A percentile compares a stretch with the other conserved stretches of the same genome.
Evolutionary conservation across 768 basidiomycete species (phyloP).

Genomic region (Termitomyces bulborhizus): DNA sequence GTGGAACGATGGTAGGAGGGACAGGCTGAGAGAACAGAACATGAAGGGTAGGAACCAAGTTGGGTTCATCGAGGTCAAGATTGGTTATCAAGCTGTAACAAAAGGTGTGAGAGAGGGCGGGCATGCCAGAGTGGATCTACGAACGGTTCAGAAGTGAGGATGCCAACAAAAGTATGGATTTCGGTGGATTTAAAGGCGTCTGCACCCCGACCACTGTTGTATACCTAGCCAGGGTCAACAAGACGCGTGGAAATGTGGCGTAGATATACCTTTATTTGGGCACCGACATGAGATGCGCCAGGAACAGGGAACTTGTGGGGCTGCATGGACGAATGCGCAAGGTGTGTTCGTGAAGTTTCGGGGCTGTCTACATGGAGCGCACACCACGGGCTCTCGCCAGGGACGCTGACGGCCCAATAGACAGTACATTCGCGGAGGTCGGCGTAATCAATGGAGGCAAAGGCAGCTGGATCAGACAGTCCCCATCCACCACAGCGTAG

Average conservation of each 20-base stretch:
- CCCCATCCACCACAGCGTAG: conserved; percentile 74
- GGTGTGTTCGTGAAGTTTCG: neutral
- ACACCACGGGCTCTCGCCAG: conserved; percentile 62
- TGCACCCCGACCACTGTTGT: conserved; percentile 35
- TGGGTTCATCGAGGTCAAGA: conserved; percentile 29
- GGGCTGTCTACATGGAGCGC: conserved; percentile 13
- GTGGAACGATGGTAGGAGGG: conserved; percentile 31
- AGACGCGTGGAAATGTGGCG: neutral
- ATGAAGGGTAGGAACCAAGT: conserved; percentile 59
- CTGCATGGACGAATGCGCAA: conserved; percentile 13
- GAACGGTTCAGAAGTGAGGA: conserved; percentile 61
- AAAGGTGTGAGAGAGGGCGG: conserved; percentile 9
- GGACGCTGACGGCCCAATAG: conserved; percentile 72
- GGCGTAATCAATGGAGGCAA: conserved; percentile 31
- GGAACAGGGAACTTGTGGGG: conserved; percentile 65
- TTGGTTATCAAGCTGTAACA: conserved; percentile 29
- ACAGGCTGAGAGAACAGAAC: conserved; percentile 50
- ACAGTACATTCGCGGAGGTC: conserved; percentile 56
- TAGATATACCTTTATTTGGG: conserved; percentile 58
- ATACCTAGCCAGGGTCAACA: conserved; percentile 38
- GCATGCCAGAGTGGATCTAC: conserved; percentile 19
- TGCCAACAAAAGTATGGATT: conserved; percentile 64
- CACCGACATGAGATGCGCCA: conserved; percentile 51
- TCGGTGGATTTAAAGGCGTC: conserved; percentile 56
- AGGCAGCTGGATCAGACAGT: conserved; percentile 27